Evolutionary conservation across 1,284 basidiomycete genomes (phyloP).

Genomic region (Puccinia hordei): DNA sequence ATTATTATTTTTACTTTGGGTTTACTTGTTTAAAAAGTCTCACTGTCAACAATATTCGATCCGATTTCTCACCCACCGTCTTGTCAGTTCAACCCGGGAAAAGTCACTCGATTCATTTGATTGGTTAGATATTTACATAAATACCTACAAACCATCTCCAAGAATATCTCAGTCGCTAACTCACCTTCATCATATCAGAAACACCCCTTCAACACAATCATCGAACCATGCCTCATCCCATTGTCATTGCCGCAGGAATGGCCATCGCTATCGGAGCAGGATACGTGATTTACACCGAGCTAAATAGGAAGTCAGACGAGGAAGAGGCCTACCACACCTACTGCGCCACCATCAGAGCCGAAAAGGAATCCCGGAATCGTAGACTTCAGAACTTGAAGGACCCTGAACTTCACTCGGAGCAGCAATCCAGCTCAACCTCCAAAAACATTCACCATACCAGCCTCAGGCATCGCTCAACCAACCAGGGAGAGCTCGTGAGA

Average conservation of each 20-base stretch:
- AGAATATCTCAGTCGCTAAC: no score
- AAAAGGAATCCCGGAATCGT: background rate
- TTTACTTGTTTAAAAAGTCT: no score
- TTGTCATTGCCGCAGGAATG: conserved; percentile 29
- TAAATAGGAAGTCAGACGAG: conserved; percentile 15
- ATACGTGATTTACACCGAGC: conserved; percentile 17
- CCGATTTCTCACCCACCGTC: background rate
- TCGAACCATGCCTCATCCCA: conserved; percentile 15
- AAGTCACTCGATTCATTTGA: background rate
- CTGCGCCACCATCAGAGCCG: conserved; percentile 18
- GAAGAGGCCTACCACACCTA: conserved; percentile 23
- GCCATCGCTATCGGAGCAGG: conserved; percentile 22
- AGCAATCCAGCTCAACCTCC: background rate
- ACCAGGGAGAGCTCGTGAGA: background rate
- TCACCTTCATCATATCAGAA: background rate
- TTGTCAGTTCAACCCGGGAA: conserved; percentile 2
- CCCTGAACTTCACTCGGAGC: background rate
- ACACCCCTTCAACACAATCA: background rate
- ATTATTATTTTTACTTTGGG: no score
- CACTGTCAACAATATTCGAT: background rate
- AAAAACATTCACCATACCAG: background rate
- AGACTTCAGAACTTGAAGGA: background rate
- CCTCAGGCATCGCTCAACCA: conserved; percentile 2
- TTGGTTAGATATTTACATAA: no score
- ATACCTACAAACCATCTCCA: background rate